Evolutionary conservation across 169 alveolate genomes (phyloP).

Genomic region (Theileria parva): DNA sequence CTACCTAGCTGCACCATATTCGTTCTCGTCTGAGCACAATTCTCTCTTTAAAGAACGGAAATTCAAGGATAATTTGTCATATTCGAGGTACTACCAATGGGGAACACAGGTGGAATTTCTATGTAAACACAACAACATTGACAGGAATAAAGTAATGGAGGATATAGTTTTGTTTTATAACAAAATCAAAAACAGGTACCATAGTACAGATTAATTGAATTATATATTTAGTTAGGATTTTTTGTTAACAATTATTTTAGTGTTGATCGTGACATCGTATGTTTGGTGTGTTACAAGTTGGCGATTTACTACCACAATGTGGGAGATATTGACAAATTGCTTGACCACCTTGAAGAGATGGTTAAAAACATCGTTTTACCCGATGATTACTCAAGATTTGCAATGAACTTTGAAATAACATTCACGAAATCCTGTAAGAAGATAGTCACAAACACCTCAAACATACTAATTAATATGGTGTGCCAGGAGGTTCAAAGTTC

Average conservation of each 20-base stretch:
- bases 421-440: conserved; percentile 12
- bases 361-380: conserved; percentile 1
- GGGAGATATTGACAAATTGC: conserved; percentile 8
- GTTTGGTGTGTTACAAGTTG: conserved; percentile 22
- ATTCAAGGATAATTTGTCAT: background rate
- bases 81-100: background rate
- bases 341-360: conserved; percentile 4
- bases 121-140: background rate
- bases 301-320: conserved; percentile 3
- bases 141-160: background rate
- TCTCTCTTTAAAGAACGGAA: background rate
- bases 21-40: conserved; percentile 3
- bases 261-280: conserved; percentile 17
- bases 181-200: conserved; percentile 8
- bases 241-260: conserved; percentile 1
- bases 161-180: background rate
- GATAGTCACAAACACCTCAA: background rate
- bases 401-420: conserved; percentile 14
- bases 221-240: background rate
- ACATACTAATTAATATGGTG: conserved; percentile 12
- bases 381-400: background rate
- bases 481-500: background rate
- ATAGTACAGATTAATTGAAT: background rate
- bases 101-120: background rate
- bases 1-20: conserved; percentile 14